Evolutionary conservation across 345 rosid genomes (phyloP).

Genomic region (Linum tenue): DNA sequence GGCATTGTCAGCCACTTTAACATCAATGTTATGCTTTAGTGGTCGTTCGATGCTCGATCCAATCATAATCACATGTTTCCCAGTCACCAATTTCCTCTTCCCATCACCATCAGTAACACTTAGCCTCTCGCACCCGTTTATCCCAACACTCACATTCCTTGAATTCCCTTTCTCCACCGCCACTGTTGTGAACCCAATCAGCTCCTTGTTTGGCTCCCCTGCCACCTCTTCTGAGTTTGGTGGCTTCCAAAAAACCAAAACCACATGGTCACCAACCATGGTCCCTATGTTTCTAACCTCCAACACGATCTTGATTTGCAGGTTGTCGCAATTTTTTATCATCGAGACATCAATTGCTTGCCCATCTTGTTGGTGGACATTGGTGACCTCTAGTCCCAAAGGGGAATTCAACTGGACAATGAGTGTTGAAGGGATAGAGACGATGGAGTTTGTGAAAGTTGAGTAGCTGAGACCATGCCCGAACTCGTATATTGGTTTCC

Average conservation of each 20-base stretch:
- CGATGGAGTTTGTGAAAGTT: constrained; percentile 27
- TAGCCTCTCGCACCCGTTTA: constrained; percentile 43
- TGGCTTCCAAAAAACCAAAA: constrained; percentile 51
- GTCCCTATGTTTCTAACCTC: constrained; percentile 43
- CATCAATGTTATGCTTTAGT: constrained; percentile 29
- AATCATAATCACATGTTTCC: constrained; percentile 31
- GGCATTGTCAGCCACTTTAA: constrained; percentile 22
- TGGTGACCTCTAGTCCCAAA: background rate
- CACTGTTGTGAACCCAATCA: constrained; percentile 47
- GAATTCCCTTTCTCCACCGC: constrained; percentile 35
- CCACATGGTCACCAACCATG: constrained; percentile 38
- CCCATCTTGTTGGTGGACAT: background rate
- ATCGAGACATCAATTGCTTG: constrained; percentile 30
- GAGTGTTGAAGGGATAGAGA: constrained; percentile 28
- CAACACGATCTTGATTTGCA: constrained; percentile 18
- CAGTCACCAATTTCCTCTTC: constrained; percentile 32
- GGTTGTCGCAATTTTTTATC: constrained; percentile 21
- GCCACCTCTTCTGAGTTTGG: constrained; percentile 18
- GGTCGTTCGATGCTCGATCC: constrained; percentile 36
- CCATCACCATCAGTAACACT: constrained; percentile 43
- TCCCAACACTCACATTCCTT: constrained; percentile 23
- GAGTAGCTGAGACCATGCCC: constrained; percentile 54
- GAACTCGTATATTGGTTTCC: constrained; percentile 26
- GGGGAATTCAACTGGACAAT: constrained; percentile 3
- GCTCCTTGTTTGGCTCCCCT: constrained; percentile 34